A percentile compares a stretch with the other conserved stretches of the same genome.
Evolutionary conservation across 306 rosid genomes (phyloP).

Genomic region (Macrotyloma uniflorum): DNA sequence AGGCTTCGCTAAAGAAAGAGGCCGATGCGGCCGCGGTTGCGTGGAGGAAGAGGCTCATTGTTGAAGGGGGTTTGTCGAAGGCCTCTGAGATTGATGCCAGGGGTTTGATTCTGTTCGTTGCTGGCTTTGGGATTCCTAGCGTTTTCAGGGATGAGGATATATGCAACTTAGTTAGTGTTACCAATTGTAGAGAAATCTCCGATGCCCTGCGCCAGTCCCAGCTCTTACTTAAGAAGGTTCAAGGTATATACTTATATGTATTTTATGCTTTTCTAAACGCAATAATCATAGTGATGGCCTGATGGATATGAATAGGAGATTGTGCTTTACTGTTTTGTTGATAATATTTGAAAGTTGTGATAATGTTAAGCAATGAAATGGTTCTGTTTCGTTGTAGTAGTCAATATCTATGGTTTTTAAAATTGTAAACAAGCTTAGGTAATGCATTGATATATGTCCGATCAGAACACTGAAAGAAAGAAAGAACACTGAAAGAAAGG

Average conservation of each 20-base stretch:
- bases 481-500: too few species aligned
- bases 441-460: neutral
- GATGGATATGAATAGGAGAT: neutral
- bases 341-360: neutral
- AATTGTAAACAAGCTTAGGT: neutral
- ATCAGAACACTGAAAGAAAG: neutral
- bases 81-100: constrained; percentile 59
- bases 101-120: constrained; percentile 63
- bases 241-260: constrained; percentile 36
- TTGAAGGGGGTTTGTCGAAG: constrained; percentile 53
- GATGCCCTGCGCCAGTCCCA: constrained; percentile 49
- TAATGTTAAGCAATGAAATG: neutral
- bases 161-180: constrained; percentile 45
- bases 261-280: neutral
- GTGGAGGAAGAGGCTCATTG: constrained; percentile 59
- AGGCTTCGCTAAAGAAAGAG: constrained; percentile 47
- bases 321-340: neutral
- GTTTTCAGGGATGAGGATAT: constrained; percentile 50
- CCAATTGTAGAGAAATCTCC: constrained; percentile 45
- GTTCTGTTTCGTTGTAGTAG: neutral
- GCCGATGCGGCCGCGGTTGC: constrained; percentile 44
- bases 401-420: neutral
- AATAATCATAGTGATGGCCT: neutral
- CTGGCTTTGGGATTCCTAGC: constrained; percentile 53
- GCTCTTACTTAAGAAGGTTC: constrained; percentile 35